Conservation (phyloP, 106 monocot genomes). For the Posidonia australis region DNA sequence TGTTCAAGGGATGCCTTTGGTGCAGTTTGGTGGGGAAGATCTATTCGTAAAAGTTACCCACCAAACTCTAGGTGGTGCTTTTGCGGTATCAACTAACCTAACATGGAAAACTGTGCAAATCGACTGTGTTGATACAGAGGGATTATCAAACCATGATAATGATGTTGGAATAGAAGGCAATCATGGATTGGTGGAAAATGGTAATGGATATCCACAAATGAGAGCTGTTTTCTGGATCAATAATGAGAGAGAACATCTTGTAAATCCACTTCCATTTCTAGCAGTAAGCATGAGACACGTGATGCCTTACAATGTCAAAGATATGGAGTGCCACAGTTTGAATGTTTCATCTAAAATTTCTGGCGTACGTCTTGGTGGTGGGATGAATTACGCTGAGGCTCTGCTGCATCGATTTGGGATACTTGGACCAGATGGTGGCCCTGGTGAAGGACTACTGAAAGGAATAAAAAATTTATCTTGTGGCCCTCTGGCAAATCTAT, state of each 20-base stretch:
- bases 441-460: slow-evolving; percentile 70
- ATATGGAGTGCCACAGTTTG: slow-evolving; percentile 83
- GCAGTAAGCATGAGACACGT: slow-evolving; percentile 63
- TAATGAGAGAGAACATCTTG: slow-evolving; percentile 15
- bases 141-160: slow-evolving; percentile 18
- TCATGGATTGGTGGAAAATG: slow-evolving; percentile 12
- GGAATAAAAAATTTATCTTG: slow-evolving; percentile 75
- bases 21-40: slow-evolving; percentile 70
- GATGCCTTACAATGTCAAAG: slow-evolving; percentile 64
- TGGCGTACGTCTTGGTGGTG: slow-evolving; percentile 90
- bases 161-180: slow-evolving; percentile 8
- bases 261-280: slow-evolving; percentile 45
- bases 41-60: slow-evolving; percentile 81
- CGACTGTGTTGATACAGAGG: slow-evolving; percentile 60
- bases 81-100: slow-evolving; percentile 78
- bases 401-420: slow-evolving; percentile 91
- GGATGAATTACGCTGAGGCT: slow-evolving; percentile 88
- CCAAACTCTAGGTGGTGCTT: slow-evolving; percentile 81
- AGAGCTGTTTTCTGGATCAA: slow-evolving; percentile 90
- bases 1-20: slow-evolving; percentile 52
- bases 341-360: slow-evolving; percentile 47
- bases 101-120: slow-evolving; percentile 56
- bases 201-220: slow-evolving; percentile 51
- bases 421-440: slow-evolving; percentile 85
- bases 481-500: slow-evolving; percentile 83